Base-by-base conservation (phyloP, 495 filamentous ascomycete genomes). In the Amorphotheca resinae region DNA sequence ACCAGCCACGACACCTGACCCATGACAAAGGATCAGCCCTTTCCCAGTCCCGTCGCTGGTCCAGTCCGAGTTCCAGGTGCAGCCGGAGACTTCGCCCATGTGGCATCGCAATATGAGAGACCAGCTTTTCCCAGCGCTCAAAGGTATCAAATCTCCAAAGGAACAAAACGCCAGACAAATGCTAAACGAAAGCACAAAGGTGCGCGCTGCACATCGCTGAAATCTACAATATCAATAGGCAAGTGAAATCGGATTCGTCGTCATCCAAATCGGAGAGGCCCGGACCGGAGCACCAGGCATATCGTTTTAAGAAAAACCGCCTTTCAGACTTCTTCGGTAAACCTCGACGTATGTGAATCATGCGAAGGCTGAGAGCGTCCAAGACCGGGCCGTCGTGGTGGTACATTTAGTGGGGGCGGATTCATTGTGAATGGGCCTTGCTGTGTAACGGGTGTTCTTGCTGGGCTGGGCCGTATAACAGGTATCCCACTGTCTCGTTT, bases 261-360 rank as follows among this genome's bases (percentile, higher is more conserved):
- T 47, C 31, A 33, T 33, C 47, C 20, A 40, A 32, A 48, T 49
- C 42, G 42, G 28, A 45, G 35, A 33, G 32, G 23, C 38, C 34
- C 33, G 33, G 7, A 22, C 44, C 23, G 37, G 42, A 31, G 43
- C 44, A 46, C 52, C n/a, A n/a, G n/a, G n/a, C n/a, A 45, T 41
- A 43, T 38, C 21, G 34, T 39, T 47, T 39, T 49, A 46, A 52
- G 49, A 50, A 43, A 36, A 49, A 42, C 45, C 35, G 41, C 44
- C 42, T 38, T 45, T 49, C 48, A 74, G 49, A 73, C 63, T 44
- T 67, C 59, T 55, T 76, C 73, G 7, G 62, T 67, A 47, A 76
- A 76, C 39, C 65, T 56, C 17, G 72, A 73, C 4, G 46, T 53
- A 33, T 65, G 64, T 18, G 69, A 70, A 43, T 67, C 64, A 34